phyloP scores from a whole-genome alignment of 495 filamentous ascomycete species.

The Friedmanniomyces endolithicus region DNA sequence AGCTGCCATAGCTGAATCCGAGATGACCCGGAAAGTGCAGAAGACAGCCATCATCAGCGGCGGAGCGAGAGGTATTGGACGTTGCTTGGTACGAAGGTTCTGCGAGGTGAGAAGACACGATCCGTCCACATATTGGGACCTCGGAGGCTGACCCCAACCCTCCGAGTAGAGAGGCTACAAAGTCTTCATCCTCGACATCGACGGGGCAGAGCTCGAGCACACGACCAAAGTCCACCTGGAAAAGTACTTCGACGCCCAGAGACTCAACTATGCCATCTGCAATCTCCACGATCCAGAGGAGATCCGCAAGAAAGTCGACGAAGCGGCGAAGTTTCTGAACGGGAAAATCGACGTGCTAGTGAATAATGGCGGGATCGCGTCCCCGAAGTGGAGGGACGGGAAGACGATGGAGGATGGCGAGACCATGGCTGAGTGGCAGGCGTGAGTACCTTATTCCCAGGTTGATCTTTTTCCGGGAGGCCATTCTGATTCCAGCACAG shows the following conservation, averaged over 20 bases:
- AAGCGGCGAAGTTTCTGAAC: constrained; percentile 15
- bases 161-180: constrained; percentile 9
- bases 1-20: too few species aligned
- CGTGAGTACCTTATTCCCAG: neutral
- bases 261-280: constrained; percentile 2
- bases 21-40: neutral
- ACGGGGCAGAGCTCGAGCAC: constrained; percentile 12
- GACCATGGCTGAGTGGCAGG: neutral
- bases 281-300: constrained; percentile 5
- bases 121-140: too few species aligned
- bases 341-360: constrained; percentile 16
- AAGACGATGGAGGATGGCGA: constrained; percentile 7
- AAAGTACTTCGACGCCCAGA: neutral
- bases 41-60: neutral
- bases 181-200: constrained; percentile 23
- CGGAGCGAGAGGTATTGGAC: neutral
- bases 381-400: constrained; percentile 7
- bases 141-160: neutral
- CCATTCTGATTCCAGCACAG: neutral
- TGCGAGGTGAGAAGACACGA: neutral
- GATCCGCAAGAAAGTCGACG: constrained; percentile 9
- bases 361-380: constrained; percentile 14
- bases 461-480: neutral
- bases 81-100: neutral
- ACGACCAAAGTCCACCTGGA: constrained; percentile 1